Evolutionary conservation across 768 basidiomycete genomes (phyloP), one percentile per base, ranked within the genome.

Genomic region (Coprinellus aureogranulatus): DNA sequence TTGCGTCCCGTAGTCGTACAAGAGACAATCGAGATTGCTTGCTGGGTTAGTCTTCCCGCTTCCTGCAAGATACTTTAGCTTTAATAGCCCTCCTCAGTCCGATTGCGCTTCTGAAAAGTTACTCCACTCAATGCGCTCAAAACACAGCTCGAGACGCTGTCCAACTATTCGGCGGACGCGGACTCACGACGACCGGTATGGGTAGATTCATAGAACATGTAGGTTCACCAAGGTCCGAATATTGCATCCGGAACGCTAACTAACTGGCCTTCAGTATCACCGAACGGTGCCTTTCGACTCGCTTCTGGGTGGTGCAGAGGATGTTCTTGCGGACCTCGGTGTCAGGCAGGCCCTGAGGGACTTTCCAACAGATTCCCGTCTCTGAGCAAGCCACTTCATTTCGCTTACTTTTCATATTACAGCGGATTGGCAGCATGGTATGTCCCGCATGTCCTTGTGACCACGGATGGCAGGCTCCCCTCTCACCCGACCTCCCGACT

Each of bases 151-250:
- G 82, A 6, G 78, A 79, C 64, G 77, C 77, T 41, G 76, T 81
- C 18, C 76, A 78, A 72, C 83, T 94, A 59, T 94, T 93, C 62
- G 92, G 92, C 65, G 93, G 92, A 18, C 84, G 93, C 54, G 92
- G 90, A 25, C 83, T 95, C 50, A 94, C 93, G 2, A 82, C 83
- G 68, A 85, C 84, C 1, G 91, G 92, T 18, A 91, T 92, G 89
- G 91, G 91, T 39, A 77, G 75, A 54, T 81, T 79, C 64, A 82
- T 90, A 49, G 90, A 93, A 70, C 88, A 90, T 65, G 84, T 85
- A 60, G 60, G 81, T 48, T 49, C n/a, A 44, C 25, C 16, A 18
- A 18, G 5, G 37, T 34, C 34, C 34, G 34, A 34, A 14, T 34
- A 34, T 6, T 34, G 34, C 34, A 14, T 34, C 34, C 34, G 16